phyloP scores from a whole-genome alignment of 306 rosid species.

The Hylodesmum podocarpum region DNA sequence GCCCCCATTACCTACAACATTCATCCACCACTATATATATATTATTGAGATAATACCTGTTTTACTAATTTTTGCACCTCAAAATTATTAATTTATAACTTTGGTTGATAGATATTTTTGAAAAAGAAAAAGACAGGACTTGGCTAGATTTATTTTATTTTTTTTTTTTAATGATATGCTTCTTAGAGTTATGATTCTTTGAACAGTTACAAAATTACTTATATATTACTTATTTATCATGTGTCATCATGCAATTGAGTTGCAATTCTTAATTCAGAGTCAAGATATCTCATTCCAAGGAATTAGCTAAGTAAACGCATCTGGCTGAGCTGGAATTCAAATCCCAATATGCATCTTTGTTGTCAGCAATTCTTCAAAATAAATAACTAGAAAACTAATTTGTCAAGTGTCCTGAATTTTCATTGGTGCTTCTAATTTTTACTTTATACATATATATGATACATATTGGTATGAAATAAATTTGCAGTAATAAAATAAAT shows the following conservation, averaged over 20 bases:
- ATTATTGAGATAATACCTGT: neutral
- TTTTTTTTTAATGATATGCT: too few relatives aligned
- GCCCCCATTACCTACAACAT: too few relatives aligned
- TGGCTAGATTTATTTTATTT: too few relatives aligned
- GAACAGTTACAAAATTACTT: too few relatives aligned
- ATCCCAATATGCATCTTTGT: constrained; percentile 12
- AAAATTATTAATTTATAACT: neutral
- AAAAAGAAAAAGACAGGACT: neutral
- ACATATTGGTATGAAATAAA: too few relatives aligned
- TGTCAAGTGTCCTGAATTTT: neutral
- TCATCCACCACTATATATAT: too few relatives aligned
- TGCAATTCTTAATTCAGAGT: neutral
- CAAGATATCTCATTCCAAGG: neutral
- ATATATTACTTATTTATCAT: too few relatives aligned
- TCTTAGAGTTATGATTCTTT: too few relatives aligned
- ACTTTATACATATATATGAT: neutral
- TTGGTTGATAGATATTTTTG: neutral
- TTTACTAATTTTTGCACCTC: neutral
- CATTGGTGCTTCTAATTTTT: neutral
- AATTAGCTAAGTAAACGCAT: neutral
- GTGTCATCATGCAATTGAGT: neutral
- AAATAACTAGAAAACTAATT: neutral
- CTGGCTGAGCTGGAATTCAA: constrained; percentile 13
- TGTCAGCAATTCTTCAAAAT: neutral
- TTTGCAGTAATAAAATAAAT: too few relatives aligned